phyloP scores from a whole-genome alignment of 2,329 filamentous ascomycete species.

The Penicillium expansum region DNA sequence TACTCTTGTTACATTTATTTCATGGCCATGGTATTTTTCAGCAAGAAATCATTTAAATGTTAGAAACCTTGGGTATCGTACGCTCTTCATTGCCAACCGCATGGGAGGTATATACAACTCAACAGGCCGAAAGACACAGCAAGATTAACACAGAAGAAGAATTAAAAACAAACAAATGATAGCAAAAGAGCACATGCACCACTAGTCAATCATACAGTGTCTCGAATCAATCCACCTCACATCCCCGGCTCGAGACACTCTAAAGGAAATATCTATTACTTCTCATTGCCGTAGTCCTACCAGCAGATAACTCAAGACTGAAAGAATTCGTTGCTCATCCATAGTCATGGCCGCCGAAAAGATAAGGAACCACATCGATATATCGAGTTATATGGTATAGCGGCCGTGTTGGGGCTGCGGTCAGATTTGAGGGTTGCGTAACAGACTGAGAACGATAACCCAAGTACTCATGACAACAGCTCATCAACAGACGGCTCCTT shows the following conservation, averaged over 20 bases:
- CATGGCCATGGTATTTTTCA: background rate
- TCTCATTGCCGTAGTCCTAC: constrained; percentile 8
- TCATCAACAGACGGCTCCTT: constrained; percentile 6
- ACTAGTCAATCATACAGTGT: constrained; percentile 5
- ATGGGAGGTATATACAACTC: constrained; percentile 40
- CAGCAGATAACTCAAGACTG: constrained; percentile 16
- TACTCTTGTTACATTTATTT: background rate
- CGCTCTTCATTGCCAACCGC: constrained; percentile 40
- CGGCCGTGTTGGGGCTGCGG: background rate
- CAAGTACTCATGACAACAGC: background rate
- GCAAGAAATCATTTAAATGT: constrained; percentile 1
- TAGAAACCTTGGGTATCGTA: constrained; percentile 38
- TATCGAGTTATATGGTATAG: constrained; percentile 13
- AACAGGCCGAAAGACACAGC: constrained; percentile 23
- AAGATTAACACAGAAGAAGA: constrained; percentile 24
- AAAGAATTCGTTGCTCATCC: constrained; percentile 17
- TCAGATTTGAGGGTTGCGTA: constrained; percentile 1
- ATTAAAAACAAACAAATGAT: constrained; percentile 24
- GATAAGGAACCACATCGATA: constrained; percentile 1
- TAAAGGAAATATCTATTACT: constrained; percentile 17
- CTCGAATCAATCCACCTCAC: constrained; percentile 13
- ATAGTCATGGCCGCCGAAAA: constrained; percentile 5
- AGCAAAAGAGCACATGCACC: constrained; percentile 16
- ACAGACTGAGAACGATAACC: background rate
- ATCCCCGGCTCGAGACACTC: constrained; percentile 7